phyloP scores from a whole-genome alignment of 257 asterid genomes.

The Solanum chaucha region DNA sequence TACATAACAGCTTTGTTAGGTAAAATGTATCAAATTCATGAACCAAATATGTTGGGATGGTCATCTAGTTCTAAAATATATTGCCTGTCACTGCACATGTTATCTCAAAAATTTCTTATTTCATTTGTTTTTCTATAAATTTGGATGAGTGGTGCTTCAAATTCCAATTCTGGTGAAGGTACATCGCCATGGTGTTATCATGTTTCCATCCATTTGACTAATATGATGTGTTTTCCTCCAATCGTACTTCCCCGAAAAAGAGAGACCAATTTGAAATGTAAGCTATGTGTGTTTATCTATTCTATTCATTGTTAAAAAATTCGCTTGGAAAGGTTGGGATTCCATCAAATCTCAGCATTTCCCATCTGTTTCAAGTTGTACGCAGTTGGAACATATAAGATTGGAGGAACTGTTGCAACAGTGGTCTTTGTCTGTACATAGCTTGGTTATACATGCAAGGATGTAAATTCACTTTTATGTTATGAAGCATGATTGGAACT shows the following conservation, averaged over 20 bases:
- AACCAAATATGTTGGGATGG: neutral
- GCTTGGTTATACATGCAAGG: conserved; percentile 35
- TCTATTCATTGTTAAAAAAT: neutral
- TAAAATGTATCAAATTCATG: neutral
- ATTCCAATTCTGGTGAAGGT: neutral
- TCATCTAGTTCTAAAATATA: neutral
- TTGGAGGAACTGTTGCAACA: conserved; percentile 56
- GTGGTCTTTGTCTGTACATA: conserved; percentile 60
- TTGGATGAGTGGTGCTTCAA: neutral
- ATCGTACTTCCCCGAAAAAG: neutral
- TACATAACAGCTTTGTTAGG: neutral
- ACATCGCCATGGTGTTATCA: neutral
- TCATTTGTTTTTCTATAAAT: neutral
- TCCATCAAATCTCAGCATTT: conserved; percentile 1
- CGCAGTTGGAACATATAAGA: conserved; percentile 35
- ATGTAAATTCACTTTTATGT: conserved; percentile 38
- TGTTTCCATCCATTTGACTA: neutral
- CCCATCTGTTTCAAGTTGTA: conserved; percentile 2
- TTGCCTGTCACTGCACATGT: neutral
- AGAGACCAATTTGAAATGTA: neutral
- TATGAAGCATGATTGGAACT: conserved; percentile 49
- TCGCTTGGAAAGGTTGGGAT: conserved; percentile 28
- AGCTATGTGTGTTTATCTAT: neutral
- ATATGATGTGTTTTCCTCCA: neutral
- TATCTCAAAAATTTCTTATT: neutral